These are phyloP conservation scores for Xylaria sp. DNA, from an alignment of 2,329 filamentous ascomycete genomes.

Conservation along the genomic window DNA sequence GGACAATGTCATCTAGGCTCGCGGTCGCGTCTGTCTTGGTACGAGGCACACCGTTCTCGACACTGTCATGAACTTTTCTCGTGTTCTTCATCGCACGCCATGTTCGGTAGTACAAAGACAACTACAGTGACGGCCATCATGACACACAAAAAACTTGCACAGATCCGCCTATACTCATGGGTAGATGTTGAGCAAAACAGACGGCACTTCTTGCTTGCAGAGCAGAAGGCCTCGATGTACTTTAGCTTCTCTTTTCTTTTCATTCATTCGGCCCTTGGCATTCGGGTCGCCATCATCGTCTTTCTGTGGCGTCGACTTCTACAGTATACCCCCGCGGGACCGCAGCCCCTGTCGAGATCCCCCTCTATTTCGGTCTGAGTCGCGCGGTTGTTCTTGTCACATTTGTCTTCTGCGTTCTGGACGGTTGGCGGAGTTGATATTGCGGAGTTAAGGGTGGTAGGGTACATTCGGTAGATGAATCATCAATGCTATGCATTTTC, in stretches of 20 bases:
- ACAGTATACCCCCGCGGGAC: constrained; percentile 24
- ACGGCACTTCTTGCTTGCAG: neutral
- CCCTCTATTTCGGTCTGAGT: constrained; percentile 8
- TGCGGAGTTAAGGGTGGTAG: constrained; percentile 4
- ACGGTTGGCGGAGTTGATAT: constrained; percentile 18
- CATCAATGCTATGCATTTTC: constrained; percentile 1
- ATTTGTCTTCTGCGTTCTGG: neutral
- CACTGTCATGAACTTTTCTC: constrained; percentile 1
- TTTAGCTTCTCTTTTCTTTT: neutral
- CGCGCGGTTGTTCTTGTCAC: neutral
- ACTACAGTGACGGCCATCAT: neutral
- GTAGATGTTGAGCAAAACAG: neutral
- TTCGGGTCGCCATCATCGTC: neutral
- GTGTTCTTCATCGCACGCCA: neutral
- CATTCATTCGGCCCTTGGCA: neutral
- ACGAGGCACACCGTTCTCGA: neutral
- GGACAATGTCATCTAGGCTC: constrained; percentile 42
- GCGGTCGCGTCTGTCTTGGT: neutral
- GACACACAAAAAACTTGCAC: neutral
- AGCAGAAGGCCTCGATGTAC: constrained; percentile 9
- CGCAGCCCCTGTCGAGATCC: neutral
- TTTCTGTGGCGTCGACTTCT: constrained; percentile 17
- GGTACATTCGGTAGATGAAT: constrained; percentile 17
- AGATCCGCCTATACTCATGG: neutral
- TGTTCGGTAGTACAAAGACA: neutral